Base-by-base conservation (phyloP, 345 rosid genomes). In the Brassica napus region DNA sequence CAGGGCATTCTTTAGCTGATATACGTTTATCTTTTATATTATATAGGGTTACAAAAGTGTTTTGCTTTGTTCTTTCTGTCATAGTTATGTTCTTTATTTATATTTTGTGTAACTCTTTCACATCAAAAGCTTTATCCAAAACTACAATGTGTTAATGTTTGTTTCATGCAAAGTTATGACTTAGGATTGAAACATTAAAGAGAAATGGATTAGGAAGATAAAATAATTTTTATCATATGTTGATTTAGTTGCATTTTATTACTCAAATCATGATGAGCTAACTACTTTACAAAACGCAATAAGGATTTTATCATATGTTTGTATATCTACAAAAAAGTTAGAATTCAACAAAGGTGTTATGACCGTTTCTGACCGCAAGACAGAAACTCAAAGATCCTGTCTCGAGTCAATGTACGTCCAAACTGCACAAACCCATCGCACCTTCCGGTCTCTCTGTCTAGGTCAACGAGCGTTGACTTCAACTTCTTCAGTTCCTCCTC, bases 1-100 rank as follows among this genome's bases (percentile, higher is more conserved):
- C 30, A 69, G 68, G 39, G 42, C 21, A 75, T 80, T 80, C 79
- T 70, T 80, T 69, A 65, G 65, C 79, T 80, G 62, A 70, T 80
- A 65, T 75, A 70, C 61, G 66, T 75, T 70, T 74, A 69, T 80
- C 79, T 64, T 74, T 64, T 65, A 64, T 62, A 80, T 75, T 16
- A 54, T 54, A 75, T 54, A 75, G 83, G 75, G 47, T 37, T 80
- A 74, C 76, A 69, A 61, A 39, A 79, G 71, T 30, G 65, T 69
- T 47, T 75, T 69, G 68, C 76, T 8, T 39, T 69, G 30, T 79
- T 69, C 10, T 23, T 37, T 32, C 34, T 71, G 44, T 79, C 42
- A 35, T 79, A 74, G 82, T 61, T 79, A 37, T 73, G 54, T 34
- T 58, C 54, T 49, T 39, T 49, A n/a, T 49, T 49, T 49, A 49